These are phyloP conservation scores for Coccomyxa sp. DNA, from an alignment of 139 green algal species.

Conservation along the genomic window DNA sequence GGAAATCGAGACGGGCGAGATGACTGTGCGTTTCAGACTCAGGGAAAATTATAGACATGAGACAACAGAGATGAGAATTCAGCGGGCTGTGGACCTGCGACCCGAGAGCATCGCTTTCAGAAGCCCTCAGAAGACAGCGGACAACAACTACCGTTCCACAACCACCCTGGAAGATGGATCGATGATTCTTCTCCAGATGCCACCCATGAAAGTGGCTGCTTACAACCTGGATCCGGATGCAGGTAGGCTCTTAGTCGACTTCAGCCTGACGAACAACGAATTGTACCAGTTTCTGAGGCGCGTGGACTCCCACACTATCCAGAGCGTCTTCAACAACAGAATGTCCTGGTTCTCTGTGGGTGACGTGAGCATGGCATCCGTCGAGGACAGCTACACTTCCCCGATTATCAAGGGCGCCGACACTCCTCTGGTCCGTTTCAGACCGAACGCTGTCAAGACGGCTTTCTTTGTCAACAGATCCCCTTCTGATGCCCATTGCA, in stretches of 20 bases:
- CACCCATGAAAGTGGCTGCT: not conserved
- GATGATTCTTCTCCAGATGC: not conserved
- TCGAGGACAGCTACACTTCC: not conserved
- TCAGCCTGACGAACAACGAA: not conserved
- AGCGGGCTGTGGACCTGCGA: not conserved
- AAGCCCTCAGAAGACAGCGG: not conserved
- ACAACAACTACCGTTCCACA: not conserved
- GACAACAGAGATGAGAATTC: constrained; percentile 1
- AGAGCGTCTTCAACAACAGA: constrained; percentile 1
- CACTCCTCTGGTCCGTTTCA: not conserved
- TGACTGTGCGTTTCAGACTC: not conserved
- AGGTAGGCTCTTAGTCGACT: not conserved
- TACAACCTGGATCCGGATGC: not conserved
- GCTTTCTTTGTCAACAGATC: not conserved
- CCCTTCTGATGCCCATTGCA: not conserved
- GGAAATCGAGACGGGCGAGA: not conserved
- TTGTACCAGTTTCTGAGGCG: not conserved
- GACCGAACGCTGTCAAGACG: not conserved
- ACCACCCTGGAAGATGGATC: not conserved
- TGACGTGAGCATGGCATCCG: not conserved
- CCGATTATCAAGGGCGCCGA: not conserved
- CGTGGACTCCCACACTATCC: not conserved
- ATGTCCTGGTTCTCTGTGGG: not conserved
- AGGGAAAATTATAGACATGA: not conserved
- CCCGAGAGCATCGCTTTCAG: not conserved